phyloP scores from a whole-genome alignment of 805 yeast species.

The Candida schatavii region DNA sequence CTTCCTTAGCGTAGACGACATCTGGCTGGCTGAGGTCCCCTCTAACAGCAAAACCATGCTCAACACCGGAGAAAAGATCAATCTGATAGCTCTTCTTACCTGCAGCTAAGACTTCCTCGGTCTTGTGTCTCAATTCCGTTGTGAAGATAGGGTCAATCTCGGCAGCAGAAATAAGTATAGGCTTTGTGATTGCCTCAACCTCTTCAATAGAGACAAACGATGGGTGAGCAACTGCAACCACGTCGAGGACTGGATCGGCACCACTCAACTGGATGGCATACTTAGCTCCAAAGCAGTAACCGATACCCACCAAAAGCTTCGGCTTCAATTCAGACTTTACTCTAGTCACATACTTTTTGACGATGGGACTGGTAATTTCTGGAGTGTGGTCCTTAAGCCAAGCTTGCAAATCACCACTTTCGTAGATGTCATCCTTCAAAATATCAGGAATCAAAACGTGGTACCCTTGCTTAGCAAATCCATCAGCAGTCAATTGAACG shows the following conservation, averaged over 20 bases:
- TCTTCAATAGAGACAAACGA: constrained; percentile 68
- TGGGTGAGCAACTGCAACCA: constrained; percentile 82
- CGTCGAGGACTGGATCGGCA: constrained; percentile 27
- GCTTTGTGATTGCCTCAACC: constrained; percentile 51
- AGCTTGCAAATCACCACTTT: constrained; percentile 14
- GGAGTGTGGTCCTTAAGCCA: constrained; percentile 61
- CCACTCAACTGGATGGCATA: constrained; percentile 51
- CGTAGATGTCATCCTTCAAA: constrained; percentile 47
- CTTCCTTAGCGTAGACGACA: constrained; percentile 64
- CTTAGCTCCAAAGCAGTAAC: constrained; percentile 87
- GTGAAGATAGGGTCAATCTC: constrained; percentile 66
- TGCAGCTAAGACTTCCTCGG: constrained; percentile 55
- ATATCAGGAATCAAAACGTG: constrained; percentile 77
- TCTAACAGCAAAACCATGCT: constrained; percentile 79
- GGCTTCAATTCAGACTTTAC: constrained; percentile 43
- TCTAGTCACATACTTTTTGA: constrained; percentile 44
- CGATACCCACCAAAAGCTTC: constrained; percentile 55
- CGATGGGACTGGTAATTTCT: constrained; percentile 45
- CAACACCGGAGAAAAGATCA: constrained; percentile 58
- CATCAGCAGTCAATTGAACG: constrained; percentile 60
- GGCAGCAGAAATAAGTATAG: constrained; percentile 72
- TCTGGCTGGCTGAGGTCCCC: constrained; percentile 61
- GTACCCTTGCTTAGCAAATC: constrained; percentile 59
- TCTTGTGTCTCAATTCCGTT: constrained; percentile 56
- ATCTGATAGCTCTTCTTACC: constrained; percentile 54